Base-by-base conservation (phyloP, 371 early-diverging fungal species). In the Choanephora cucurbitarum region DNA sequence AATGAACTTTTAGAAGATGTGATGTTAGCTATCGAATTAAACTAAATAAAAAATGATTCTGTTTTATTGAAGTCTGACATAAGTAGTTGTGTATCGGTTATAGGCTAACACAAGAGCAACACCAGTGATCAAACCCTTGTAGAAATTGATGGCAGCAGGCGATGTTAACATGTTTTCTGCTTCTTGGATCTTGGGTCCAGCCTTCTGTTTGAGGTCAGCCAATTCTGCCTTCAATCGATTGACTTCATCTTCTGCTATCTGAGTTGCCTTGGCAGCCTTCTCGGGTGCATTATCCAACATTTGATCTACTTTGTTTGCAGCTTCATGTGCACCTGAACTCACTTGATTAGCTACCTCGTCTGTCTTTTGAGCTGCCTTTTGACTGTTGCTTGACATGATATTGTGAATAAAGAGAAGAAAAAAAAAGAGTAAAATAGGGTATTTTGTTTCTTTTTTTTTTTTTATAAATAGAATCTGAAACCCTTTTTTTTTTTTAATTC, bases 151-250 rank as follows among this genome's bases (percentile, higher is more conserved):
- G 13, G 73, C 73, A 15, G 62, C 43, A 45, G 77, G 73, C 17
- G 72, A 71, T 0, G 57, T 57, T 31, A 77, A 53, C 39, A 60
- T 69, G 53, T 64, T 59, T 33, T 77, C 77, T n/a, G 72, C 72
- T 19, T 73, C 68, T 54, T 62, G 60, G 15, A 77, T 61, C 55
- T 73, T 71, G 9, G 77, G 77, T 1, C 64, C 62, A 24, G 72
- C 73, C 44, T 52, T 66, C 45, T 49, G 23, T 24, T 65, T 64
- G 13, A 77, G 52, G 28, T 70, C 71, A 37, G 66, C 60, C 24
- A 73, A 49, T 48, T 77, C 77, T 13, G 63, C 62, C 40, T 73
- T 73, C n/a, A 77, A 45, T 28, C 50, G 60, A 8, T 66, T 54
- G 17, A 71, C 60, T 57, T 73, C 71, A 14, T 71, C 72, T 51